Evolutionary conservation across 371 early-diverging fungal genomes (phyloP), one percentile per base, ranked within the genome.

Genomic region (Sporodiniella umbellata): DNA sequence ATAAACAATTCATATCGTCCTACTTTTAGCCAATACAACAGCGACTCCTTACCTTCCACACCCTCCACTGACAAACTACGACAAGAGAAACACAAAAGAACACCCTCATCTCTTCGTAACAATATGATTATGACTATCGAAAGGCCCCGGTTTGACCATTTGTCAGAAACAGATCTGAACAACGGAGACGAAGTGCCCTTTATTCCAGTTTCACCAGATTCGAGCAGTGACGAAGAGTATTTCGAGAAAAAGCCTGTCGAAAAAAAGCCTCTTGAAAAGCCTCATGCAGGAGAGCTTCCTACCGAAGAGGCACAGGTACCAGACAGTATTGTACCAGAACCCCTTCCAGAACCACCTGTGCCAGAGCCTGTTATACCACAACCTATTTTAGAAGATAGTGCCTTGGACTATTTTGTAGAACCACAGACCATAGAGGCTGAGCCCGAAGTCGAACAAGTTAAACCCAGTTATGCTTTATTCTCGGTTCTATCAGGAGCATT

Each of bases 191-290:
- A 50, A 30, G 31, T 54, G 28, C 59, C 59, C 15, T 63, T 63
- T 55, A 49, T 63, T 40, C 64, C 64, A 10, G 64, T 63, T 15
- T 63, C 64, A 33, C 64, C 64, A 40, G 64, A 63, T 31, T 54
- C 63, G 3, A 45, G 45, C 30, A 58, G 58, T 19, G 64, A 63
- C 52, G 64, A 63, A 37, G 59, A 45, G 8, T 48, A 54, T 26
- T 59, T 50, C 21, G 18, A 17, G 2, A 46, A 46, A 21, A 8
- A 14, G 17, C n/a, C n/a, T n/a, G n/a, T n/a, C n/a, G n/a, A n/a
- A n/a, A n/a, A n/a, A n/a, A 21, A 30, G 17, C 8, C 40, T 5
- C 7, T 21, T 21, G 40, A 40, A 15, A 18, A 18, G 8, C 40
- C 45, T 17, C 45, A 45, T 24, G 17, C 45, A 28, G 22, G 15